Base-by-base conservation (phyloP, 1,284 basidiomycete species). In the Baeospora myosura region DNA sequence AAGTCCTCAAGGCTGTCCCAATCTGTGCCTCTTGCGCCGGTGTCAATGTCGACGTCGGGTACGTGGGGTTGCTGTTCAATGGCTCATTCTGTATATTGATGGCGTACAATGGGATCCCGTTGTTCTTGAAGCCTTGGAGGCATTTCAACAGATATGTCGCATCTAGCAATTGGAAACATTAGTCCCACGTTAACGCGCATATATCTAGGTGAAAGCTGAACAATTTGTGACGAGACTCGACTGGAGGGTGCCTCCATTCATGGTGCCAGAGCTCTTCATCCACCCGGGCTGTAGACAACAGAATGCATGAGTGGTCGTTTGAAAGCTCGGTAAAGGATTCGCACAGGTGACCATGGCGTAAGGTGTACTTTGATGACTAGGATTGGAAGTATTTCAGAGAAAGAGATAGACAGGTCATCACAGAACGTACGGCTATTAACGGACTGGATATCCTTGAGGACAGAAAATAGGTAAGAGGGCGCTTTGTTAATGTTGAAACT, bases 11-110 rank as follows among this genome's bases (percentile, higher is more conserved):
- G n/a, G 54, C 47, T 8, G 31, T 52, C 6, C 57, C 64, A 24
- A 66, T 59, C 16, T 50, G 47, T 3, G 55, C 62, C 44, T 56
- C 56, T 5, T 45, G 38, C 3, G 50, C 44, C 11, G 50, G 48
- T 1, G 53, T 32, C 16, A 62, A 46, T 5, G 48, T 46, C 18
- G 57, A 57, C 2, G 61, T 56, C 1, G 63, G 64, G 40, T 65
- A 63, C 1, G 57, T 59, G 7, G 56, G 43, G 41, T 63, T 56
- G 38, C 44, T 50, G 44, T 65, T 58, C 42, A 59, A 40, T 2
- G 63, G 63, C 33, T 64, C 62, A 39, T 64, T 65, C 48, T 48
- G 62, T n/a, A 63, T 58, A 8, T 57, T 53, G 14, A 66, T 52
- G 1, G 61, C 57, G 39, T 58, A 63, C 11, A 58, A 40, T 3